A percentile compares a stretch with the other conserved stretches of the same genome.
Conservation (phyloP, 257 asterid genomes). For the Ocimum tenuiflorum region DNA sequence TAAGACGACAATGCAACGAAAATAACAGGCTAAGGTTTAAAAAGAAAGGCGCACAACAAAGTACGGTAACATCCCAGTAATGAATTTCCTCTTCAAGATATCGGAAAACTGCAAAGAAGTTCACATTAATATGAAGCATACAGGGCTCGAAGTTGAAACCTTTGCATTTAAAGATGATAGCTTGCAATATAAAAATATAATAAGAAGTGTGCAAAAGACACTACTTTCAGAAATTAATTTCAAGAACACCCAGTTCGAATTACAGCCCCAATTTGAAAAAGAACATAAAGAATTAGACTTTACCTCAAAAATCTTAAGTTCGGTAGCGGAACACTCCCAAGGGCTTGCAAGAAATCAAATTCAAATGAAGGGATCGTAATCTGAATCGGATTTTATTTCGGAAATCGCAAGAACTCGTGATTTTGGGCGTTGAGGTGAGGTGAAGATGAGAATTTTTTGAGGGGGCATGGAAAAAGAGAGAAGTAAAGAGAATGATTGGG, state of each 20-base stretch:
- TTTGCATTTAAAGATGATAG: not conserved
- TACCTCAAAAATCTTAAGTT: slow-evolving; percentile 24
- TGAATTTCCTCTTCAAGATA: slow-evolving; percentile 1
- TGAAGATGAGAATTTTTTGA: not conserved
- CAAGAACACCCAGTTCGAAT: slow-evolving; percentile 5
- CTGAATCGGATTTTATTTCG: not conserved
- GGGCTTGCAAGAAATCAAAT: slow-evolving; percentile 1
- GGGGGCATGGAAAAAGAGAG: not conserved
- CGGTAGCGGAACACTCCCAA: slow-evolving; percentile 2
- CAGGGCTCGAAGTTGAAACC: not conserved
- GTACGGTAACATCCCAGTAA: not conserved
- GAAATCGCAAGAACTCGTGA: slow-evolving; percentile 8
- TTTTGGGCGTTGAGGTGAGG: slow-evolving; percentile 7
- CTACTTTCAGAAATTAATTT: not conserved
- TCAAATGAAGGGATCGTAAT: slow-evolving; percentile 12
- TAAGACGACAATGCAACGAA: not conserved
- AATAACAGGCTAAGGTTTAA: not conserved
- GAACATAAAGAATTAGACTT: not conserved
- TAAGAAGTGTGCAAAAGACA: not conserved
- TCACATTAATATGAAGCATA: not conserved
- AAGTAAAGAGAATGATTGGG: slow-evolving; percentile 13
- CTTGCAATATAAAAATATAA: not conserved
- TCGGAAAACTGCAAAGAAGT: not conserved
- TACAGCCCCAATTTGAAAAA: not conserved
- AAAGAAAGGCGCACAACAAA: not conserved